Conservation (phyloP, 768 basidiomycete species). For the Hericium alpestre region DNA sequence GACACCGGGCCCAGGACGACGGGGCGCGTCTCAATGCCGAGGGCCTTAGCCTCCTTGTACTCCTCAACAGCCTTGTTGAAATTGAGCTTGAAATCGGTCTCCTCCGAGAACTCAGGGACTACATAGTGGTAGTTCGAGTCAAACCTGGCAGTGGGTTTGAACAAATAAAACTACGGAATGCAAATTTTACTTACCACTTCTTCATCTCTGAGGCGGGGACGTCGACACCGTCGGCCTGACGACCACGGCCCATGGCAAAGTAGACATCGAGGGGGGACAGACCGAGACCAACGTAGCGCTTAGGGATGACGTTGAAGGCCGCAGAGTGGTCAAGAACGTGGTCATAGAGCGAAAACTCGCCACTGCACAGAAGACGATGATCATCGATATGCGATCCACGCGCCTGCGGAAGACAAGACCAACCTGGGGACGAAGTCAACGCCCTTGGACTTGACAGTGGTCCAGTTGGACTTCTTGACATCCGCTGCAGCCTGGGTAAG, state of each 20-base stretch:
- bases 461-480: conserved; percentile 85
- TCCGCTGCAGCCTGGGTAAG: conserved; percentile 82
- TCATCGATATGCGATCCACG: background rate
- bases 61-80: conserved; percentile 93
- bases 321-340: conserved; percentile 96
- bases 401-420: conserved; percentile 16
- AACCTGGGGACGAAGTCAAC: conserved; percentile 92
- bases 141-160: no score
- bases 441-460: conserved; percentile 67
- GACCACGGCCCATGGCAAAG: conserved; percentile 99
- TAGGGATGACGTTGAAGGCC: conserved; percentile 93
- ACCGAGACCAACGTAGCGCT: conserved; percentile 80
- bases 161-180: background rate
- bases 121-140: conserved; percentile 99
- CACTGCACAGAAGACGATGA: conserved; percentile 36
- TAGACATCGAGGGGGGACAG: conserved; percentile 88
- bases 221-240: conserved; percentile 89
- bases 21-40: conserved; percentile 85
- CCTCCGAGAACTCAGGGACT: conserved; percentile 88
- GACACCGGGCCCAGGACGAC: conserved; percentile 93
- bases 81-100: conserved; percentile 88
- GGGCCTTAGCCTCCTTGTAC: conserved; percentile 87
- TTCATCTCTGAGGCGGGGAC: conserved; percentile 98
- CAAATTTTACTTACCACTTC: conserved; percentile 68
- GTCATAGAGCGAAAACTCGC: conserved; percentile 97